phyloP scores from a whole-genome alignment of 768 basidiomycete species.

The Amanita muscaria region DNA sequence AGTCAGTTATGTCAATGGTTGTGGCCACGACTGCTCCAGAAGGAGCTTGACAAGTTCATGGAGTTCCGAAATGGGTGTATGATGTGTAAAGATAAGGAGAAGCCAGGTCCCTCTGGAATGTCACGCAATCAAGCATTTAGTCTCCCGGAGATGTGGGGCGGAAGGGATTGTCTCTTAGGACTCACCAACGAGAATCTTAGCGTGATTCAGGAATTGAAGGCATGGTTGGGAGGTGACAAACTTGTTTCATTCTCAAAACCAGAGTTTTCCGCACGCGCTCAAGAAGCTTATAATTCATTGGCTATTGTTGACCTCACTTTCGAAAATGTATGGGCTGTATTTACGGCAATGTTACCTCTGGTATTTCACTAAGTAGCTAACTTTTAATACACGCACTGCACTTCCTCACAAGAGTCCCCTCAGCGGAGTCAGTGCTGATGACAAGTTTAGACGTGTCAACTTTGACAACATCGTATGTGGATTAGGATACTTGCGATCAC shows the following conservation, averaged over 20 bases:
- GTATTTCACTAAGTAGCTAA: constrained; percentile 9
- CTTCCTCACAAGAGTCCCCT: too few species aligned
- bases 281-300: constrained; percentile 15
- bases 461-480: too few species aligned
- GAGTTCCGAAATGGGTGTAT: constrained; percentile 14
- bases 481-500: too few species aligned
- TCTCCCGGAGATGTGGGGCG: constrained; percentile 18
- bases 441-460: too few species aligned
- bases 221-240: constrained; percentile 22
- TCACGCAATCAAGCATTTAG: constrained; percentile 25
- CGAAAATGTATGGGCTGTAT: constrained; percentile 23
- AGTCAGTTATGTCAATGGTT: constrained; percentile 23
- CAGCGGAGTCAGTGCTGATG: too few species aligned
- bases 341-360: constrained; percentile 12
- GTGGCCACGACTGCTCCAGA: constrained; percentile 20
- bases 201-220: constrained; percentile 20
- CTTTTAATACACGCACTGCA: too few species aligned
- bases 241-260: constrained; percentile 18
- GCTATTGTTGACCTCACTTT: constrained; percentile 12
- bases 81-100: constrained; percentile 14
- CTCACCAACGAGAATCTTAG: constrained; percentile 17
- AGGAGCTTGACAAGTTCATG: constrained; percentile 15
- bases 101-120: constrained; percentile 26
- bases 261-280: constrained; percentile 18
- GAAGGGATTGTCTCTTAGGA: constrained; percentile 19